Evolutionary conservation across 345 rosid genomes (phyloP).

Genomic region (Syzygium aqueum): DNA sequence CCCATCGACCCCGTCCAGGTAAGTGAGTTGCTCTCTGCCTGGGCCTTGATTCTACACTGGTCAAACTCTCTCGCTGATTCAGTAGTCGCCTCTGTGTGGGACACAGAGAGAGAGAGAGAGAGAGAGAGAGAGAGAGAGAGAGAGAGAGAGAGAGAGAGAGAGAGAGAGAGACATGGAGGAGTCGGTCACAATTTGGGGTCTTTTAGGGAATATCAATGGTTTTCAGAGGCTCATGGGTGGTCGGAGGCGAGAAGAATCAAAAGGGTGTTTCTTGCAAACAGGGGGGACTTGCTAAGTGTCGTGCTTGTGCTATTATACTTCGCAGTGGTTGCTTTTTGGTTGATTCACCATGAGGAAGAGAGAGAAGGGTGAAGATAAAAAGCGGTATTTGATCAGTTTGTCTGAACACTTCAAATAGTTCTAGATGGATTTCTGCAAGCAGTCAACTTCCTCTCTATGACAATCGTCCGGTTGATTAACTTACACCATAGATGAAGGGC

Average conservation of each 20-base stretch:
- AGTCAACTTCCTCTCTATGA: neutral
- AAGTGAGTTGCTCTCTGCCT: fast-evolving
- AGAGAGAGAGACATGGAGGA: neutral
- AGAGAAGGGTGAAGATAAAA: neutral
- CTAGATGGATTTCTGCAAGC: neutral
- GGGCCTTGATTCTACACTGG: fast-evolving
- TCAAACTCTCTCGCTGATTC: neutral
- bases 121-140: too few relatives aligned
- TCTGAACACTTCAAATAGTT: neutral
- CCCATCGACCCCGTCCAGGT: neutral
- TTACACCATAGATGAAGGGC: neutral
- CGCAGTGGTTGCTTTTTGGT: neutral
- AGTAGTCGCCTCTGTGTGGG: neutral
- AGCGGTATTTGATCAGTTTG: neutral
- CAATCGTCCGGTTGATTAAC: neutral
- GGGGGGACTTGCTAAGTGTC: neutral
- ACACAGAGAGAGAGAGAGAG: too few relatives aligned
- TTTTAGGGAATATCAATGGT: too few relatives aligned
- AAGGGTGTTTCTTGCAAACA: neutral
- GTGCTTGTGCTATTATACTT: neutral
- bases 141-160: neutral
- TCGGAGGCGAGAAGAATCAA: neutral
- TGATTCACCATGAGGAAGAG: neutral
- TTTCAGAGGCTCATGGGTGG: neutral
- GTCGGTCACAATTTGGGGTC: too few relatives aligned